Conservation (phyloP, 164 flowering plant genomes). For the Pachysandra terminalis region DNA sequence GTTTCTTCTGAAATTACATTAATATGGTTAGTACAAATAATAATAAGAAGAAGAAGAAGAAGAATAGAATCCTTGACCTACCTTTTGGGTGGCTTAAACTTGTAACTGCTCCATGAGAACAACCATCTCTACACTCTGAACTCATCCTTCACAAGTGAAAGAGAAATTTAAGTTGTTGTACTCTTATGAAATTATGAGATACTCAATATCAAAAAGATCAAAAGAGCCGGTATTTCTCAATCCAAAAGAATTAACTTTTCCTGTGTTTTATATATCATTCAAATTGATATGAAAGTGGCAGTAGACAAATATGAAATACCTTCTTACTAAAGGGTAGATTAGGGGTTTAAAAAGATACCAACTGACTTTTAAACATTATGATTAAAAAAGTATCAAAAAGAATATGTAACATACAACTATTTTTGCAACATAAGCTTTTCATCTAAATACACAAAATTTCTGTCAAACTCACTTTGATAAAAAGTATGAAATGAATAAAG, state of each 20-base stretch:
- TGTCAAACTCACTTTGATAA: background rate
- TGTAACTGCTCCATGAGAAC: slow-evolving; percentile 30
- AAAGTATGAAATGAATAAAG: background rate
- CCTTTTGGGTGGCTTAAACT: slow-evolving; percentile 44
- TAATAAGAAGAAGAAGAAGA: background rate
- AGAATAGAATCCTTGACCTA: slow-evolving; percentile 14
- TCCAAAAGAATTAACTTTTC: too few species aligned
- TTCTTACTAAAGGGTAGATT: too few species aligned
- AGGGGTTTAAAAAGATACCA: too few species aligned
- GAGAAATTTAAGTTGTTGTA: background rate
- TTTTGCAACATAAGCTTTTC: background rate
- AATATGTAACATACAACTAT: background rate
- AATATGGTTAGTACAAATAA: background rate
- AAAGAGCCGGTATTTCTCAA: too few species aligned
- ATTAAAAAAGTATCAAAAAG: too few species aligned
- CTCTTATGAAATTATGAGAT: background rate
- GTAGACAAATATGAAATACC: too few species aligned
- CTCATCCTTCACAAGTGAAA: slow-evolving; percentile 38
- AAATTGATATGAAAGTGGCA: too few species aligned
- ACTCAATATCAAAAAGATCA: background rate
- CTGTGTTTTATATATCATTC: background rate
- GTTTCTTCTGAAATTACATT: slow-evolving; percentile 30
- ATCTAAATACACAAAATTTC: background rate
- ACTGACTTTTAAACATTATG: too few species aligned
- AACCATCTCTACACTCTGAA: slow-evolving; percentile 44